These are phyloP conservation scores for Xylaria sp. DNA, from an alignment of 2,329 filamentous ascomycete genomes.

Conservation along the genomic window DNA sequence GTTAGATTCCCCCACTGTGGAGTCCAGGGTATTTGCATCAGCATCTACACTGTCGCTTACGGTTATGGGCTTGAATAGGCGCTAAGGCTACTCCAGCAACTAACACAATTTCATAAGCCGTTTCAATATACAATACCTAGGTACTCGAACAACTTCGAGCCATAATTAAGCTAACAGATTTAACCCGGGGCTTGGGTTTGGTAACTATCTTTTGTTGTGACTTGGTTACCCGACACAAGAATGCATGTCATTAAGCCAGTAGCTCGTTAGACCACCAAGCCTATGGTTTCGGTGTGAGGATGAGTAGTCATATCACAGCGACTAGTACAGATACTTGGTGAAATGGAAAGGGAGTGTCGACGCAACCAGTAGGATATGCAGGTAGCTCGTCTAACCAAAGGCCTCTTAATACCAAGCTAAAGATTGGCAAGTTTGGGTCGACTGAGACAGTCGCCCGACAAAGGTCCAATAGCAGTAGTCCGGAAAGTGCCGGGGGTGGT, in stretches of 20 bases:
- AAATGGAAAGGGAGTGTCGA: not conserved
- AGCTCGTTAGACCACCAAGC: not conserved
- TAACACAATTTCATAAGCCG: not conserved
- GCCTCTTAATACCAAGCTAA: not conserved
- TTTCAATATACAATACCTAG: not conserved
- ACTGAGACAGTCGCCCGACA: not conserved
- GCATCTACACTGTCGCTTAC: not conserved
- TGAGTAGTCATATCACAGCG: not conserved
- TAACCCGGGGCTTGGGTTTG: not conserved
- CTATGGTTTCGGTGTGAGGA: not conserved
- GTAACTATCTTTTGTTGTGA: not conserved
- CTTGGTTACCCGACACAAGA: not conserved
- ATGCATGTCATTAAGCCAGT: not conserved
- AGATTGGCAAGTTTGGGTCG: not conserved
- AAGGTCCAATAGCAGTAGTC: not conserved
- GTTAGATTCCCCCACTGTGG: not conserved
- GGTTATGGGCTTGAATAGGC: not conserved
- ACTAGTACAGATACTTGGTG: not conserved
- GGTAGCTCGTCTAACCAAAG: not conserved
- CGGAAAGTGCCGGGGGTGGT: not conserved
- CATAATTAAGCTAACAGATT: not conserved
- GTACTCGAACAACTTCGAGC: not conserved
- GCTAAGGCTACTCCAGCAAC: not conserved
- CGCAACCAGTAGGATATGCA: not conserved
- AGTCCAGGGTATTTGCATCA: not conserved